A percentile compares a stretch with the other conserved stretches of the same genome.
These are phyloP conservation scores for Dichotomopilus funicola DNA, from an alignment of 2,329 filamentous ascomycete genomes.

Conservation along the genomic window DNA sequence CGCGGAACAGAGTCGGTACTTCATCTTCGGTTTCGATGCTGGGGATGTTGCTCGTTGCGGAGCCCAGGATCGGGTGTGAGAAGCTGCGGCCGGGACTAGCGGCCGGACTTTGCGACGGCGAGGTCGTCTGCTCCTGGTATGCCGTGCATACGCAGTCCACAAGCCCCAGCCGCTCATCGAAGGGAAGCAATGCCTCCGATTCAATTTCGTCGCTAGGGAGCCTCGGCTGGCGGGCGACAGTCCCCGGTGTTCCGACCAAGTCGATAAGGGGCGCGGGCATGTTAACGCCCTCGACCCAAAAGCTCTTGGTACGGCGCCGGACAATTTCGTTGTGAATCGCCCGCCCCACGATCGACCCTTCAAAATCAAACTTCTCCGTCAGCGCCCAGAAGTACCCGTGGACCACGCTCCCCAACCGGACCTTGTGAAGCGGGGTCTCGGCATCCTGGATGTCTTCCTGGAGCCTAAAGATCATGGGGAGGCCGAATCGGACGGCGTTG, in stretches of 20 bases:
- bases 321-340: constrained; percentile 71
- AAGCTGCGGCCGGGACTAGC: constrained; percentile 61
- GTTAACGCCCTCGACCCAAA: constrained; percentile 72
- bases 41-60: constrained; percentile 35
- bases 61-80: constrained; percentile 54
- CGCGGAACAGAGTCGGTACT: constrained; percentile 60
- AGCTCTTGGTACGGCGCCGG: constrained; percentile 62
- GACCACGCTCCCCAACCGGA: constrained; percentile 75
- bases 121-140: constrained; percentile 57
- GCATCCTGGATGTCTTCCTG: constrained; percentile 74
- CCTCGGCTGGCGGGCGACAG: constrained; percentile 36
- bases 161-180: constrained; percentile 64
- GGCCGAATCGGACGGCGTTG: constrained; percentile 68
- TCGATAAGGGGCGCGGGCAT: constrained; percentile 62
- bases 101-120: constrained; percentile 63
- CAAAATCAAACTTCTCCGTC: constrained; percentile 70
- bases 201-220: constrained; percentile 50
- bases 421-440: constrained; percentile 61
- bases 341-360: constrained; percentile 60
- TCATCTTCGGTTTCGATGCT: constrained; percentile 40
- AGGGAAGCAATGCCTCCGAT: constrained; percentile 62
- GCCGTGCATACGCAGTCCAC: constrained; percentile 67
- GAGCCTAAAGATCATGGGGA: constrained; percentile 83
- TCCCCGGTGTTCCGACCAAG: constrained; percentile 50
- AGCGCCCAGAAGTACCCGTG: constrained; percentile 85